phyloP scores from a whole-genome alignment of 2,329 filamentous ascomycete genomes.

The Hypoxylon sp. region DNA sequence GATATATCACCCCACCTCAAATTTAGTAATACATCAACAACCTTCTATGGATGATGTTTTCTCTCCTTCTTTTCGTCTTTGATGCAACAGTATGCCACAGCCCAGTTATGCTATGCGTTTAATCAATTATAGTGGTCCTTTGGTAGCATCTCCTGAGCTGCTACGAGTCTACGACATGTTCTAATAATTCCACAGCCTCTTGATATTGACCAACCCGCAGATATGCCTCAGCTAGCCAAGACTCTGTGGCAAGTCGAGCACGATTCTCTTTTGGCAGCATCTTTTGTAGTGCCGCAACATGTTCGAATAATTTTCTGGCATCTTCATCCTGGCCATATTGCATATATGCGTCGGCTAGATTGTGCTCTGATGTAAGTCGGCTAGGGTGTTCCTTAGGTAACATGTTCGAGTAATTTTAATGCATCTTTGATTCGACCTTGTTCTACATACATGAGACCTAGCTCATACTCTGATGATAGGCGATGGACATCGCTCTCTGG shows the following conservation, averaged over 20 bases:
- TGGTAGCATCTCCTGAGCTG: too few species aligned
- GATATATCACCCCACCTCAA: too few species aligned
- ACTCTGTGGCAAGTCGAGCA: not conserved
- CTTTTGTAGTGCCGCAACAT: not conserved
- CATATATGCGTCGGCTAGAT: not conserved
- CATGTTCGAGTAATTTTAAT: not conserved
- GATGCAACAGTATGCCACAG: too few species aligned
- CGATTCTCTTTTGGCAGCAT: not conserved
- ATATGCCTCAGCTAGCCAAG: not conserved
- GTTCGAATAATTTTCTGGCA: not conserved
- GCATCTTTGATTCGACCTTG: not conserved
- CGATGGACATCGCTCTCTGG: slow-evolving; percentile 22
- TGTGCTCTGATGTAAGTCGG: not conserved
- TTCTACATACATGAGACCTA: slow-evolving; percentile 2
- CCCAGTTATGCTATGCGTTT: too few species aligned
- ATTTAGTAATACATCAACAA: too few species aligned
- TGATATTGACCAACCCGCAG: not conserved
- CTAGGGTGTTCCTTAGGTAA: not conserved
- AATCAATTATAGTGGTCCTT: not conserved
- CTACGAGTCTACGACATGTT: not conserved
- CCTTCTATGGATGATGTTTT: too few species aligned
- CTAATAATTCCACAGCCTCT: not conserved
- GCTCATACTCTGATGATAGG: slow-evolving; percentile 18
- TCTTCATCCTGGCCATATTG: not conserved
- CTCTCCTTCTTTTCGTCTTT: too few species aligned